Conservation (phyloP, 2,329 filamentous ascomycete species). For the Diaporthe sp. region DNA sequence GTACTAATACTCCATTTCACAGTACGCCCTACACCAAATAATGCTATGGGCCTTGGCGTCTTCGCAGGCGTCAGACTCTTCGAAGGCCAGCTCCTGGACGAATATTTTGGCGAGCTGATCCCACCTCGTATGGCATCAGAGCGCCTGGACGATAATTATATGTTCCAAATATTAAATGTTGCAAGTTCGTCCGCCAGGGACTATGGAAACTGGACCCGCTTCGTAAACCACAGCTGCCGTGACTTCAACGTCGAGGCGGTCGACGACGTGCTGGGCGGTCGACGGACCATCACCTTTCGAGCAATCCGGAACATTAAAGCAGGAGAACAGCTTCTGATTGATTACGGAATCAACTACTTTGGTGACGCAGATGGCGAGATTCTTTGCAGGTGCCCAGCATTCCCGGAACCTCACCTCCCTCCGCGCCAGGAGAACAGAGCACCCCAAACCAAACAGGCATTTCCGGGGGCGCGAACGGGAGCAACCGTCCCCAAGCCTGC, state of each 20-base stretch:
- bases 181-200: neutral
- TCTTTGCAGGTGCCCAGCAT: neutral
- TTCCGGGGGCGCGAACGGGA: neutral
- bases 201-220: constrained; percentile 35
- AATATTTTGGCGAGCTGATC: constrained; percentile 23
- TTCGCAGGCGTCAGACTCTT: neutral
- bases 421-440: neutral
- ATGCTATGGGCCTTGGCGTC: neutral
- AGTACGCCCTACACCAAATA: neutral
- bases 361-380: neutral
- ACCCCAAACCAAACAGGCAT: neutral
- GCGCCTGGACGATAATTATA: neutral
- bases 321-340: constrained; percentile 5
- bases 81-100: neutral
- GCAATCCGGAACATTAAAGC: neutral
- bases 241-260: neutral
- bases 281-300: constrained; percentile 1
- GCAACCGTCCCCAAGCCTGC: neutral
- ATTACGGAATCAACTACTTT: constrained; percentile 16
- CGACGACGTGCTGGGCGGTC: neutral
- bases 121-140: neutral
- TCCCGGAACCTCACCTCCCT: neutral
- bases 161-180: neutral
- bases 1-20: neutral
- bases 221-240: constrained; percentile 12